Evolutionary conservation across 768 basidiomycete genomes (phyloP).

Genomic region (Xerocomellus chrysenteron): DNA sequence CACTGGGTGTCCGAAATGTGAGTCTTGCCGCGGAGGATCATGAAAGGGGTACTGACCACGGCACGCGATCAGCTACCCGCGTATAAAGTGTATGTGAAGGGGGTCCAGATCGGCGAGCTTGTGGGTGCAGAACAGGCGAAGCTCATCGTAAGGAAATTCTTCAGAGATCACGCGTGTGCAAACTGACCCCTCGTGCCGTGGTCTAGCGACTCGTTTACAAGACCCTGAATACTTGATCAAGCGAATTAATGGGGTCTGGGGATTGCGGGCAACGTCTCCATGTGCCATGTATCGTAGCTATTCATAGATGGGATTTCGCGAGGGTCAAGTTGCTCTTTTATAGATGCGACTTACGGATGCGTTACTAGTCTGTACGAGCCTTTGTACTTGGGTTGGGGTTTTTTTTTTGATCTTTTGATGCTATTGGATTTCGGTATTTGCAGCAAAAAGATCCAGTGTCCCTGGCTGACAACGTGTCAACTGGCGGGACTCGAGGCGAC

Average conservation of each 20-base stretch:
- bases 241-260: neutral
- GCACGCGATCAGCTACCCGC: slow-evolving; percentile 24
- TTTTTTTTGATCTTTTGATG: slow-evolving; percentile 6
- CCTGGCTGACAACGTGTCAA: slow-evolving; percentile 20
- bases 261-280: slow-evolving; percentile 6
- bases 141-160: slow-evolving; percentile 21
- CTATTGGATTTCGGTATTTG: neutral
- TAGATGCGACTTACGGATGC: slow-evolving; percentile 21
- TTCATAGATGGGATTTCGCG: slow-evolving; percentile 22
- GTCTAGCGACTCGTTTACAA: slow-evolving; percentile 30
- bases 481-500: slow-evolving; percentile 18
- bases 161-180: slow-evolving; percentile 5
- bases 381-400: neutral
- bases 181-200: slow-evolving; percentile 20
- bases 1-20: slow-evolving; percentile 26
- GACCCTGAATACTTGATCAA: slow-evolving; percentile 27
- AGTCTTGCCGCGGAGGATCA: slow-evolving; percentile 12
- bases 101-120: slow-evolving; percentile 29
- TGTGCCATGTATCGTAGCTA: slow-evolving; percentile 7
- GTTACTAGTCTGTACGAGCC: slow-evolving; percentile 1
- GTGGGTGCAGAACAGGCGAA: slow-evolving; percentile 27
- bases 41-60: slow-evolving; percentile 14
- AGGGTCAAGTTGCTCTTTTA: slow-evolving; percentile 4
- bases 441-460: neutral
- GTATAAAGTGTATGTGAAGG: slow-evolving; percentile 32